Base-by-base conservation (phyloP, 2,329 filamentous ascomycete species). In the Stromatinia cepivora region DNA sequence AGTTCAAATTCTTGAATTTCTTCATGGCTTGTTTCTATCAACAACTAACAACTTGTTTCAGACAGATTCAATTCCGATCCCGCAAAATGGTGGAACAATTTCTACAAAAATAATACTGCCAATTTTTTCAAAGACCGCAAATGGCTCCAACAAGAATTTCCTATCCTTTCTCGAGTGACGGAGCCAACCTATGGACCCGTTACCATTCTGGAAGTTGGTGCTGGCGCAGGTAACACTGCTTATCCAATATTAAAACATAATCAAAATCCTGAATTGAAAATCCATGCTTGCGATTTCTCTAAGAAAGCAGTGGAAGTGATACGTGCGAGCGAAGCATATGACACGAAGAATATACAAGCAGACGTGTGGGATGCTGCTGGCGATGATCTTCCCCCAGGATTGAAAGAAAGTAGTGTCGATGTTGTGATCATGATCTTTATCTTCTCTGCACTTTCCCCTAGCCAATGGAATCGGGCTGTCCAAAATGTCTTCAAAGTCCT, bases 71-170 rank as follows among this genome's bases (percentile, higher is more conserved):
- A 97, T 79, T 84, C 85, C 58, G 88, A 96, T 73, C 95, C 95
- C 0, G 94, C 92, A 72, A 97, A 93, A 80, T 98, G 93, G 92
- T 99, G 95, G 95, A 95, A 99, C 77, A 83, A 91, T 68, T 99
- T 99, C 82, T 99, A 99, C 84, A 94, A 95, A 81, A 97, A 98
- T 82, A 98, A 99, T 81, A 92, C 92, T 28, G 87, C 90, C 76
- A 98, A 98, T 78, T 99, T 99, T 82, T 99, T 99, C 88, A 99
- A 99, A 82, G 92, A 99, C 79, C 88, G 95, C 73, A 98, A 98
- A 79, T 99, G 95, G 95, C 83, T 99, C 45, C 90, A 91, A 73
- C 94, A 98, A 80, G 95, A 99, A 80, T 99, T 99, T 73, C 95
- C 95, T 0, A 83, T 98, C 5, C 83, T 99, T n/a, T 87, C 85